These are phyloP conservation scores for Pestalotiopsis sp. DNA, from an alignment of 2,329 filamentous ascomycete genomes.

Conservation along the genomic window DNA sequence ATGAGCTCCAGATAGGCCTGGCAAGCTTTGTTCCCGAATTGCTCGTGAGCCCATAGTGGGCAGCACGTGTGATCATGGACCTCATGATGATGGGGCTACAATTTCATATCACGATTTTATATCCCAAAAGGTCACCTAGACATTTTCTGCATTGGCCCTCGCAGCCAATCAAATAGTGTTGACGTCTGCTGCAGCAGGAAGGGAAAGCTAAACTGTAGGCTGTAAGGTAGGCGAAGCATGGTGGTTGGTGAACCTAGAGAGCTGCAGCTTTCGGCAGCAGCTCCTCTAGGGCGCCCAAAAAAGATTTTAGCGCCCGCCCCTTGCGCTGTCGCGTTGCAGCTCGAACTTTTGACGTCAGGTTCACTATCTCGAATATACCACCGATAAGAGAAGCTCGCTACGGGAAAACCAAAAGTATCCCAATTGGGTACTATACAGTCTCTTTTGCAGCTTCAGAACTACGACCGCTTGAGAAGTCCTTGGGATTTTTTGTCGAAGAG, in stretches of 20 bases:
- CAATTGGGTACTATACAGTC: background rate
- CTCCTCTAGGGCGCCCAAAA: background rate
- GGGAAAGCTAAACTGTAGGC: background rate
- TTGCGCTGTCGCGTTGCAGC: conserved; percentile 20
- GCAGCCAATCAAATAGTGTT: background rate
- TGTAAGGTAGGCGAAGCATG: background rate
- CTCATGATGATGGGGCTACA: conserved; percentile 26
- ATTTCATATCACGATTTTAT: background rate
- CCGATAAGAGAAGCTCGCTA: background rate
- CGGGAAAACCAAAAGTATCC: background rate
- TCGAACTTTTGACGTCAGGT: conserved; percentile 13
- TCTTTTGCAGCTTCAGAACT: background rate
- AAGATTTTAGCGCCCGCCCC: background rate
- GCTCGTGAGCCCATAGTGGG: conserved; percentile 24
- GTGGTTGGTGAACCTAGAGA: background rate
- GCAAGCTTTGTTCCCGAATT: conserved; percentile 17
- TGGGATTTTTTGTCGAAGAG: too few species aligned
- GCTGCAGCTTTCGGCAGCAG: background rate
- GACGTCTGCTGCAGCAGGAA: background rate
- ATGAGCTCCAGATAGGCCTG: conserved; percentile 14
- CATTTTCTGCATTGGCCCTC: background rate
- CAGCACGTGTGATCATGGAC: conserved; percentile 21
- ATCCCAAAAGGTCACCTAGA: background rate
- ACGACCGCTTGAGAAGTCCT: too few species aligned
- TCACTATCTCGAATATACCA: background rate